Base-by-base conservation (phyloP, 2,329 filamentous ascomycete genomes). In the Talaromyces islandicus region DNA sequence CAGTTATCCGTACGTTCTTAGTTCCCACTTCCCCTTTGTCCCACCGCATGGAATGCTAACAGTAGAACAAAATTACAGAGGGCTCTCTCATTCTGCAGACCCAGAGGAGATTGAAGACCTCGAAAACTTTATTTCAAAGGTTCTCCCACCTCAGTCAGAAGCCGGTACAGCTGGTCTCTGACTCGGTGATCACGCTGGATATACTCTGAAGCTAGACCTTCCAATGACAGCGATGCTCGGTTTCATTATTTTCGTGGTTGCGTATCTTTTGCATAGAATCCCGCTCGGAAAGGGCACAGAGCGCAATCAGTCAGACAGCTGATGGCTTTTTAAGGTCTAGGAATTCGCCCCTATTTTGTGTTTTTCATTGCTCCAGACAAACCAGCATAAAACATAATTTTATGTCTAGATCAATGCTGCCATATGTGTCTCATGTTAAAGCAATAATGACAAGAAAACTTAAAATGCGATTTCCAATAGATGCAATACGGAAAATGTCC, bases 91-190 rank as follows among this genome's bases (percentile, higher is more conserved):
- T 73, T 89, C 87, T 5, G 91, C 91, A 1, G 87, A 87, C 66
- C 81, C 86, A 5, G 79, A 88, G 63, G 93, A 97, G 77, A 85
- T 97, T 58, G 85, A 94, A 63, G 89, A 96, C 67, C 80, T 97
- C 19, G 91, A 94, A 75, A 74, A 75, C 48, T 88, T 85, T 70
- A 75, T 88, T 55, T 77, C 78, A 54, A 76, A 80, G 66, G 71
- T 77, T 21, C 76, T 88, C 55, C 82, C 83, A 3, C 67, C 78
- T 2, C 69, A 81, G 51, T 78, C 75, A 9, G 77, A 69, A 12
- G 64, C 65, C 48, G 55, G 61, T 25, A 38, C 68, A 19, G 68
- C 72, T 19, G 71, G 70, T 5, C 67, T 75, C 67, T 76, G 72
- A 76, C 69, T 75, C 62, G 64, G 64, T 61, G 60, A 59, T 46